These are phyloP conservation scores for Clausena lansium DNA, from an alignment of 345 rosid genomes.

Conservation along the genomic window DNA sequence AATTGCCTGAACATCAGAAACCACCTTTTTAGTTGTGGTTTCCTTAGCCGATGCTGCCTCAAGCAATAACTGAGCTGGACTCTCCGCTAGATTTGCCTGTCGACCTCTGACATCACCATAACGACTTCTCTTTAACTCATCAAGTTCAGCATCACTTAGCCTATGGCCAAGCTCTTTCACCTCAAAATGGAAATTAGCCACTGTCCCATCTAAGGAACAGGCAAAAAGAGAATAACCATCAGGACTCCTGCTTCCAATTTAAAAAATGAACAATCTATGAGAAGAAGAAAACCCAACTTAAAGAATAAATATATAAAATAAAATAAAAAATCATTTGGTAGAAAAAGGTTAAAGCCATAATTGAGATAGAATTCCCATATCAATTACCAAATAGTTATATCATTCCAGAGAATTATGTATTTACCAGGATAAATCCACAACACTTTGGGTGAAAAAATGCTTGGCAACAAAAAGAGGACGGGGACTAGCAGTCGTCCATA, in stretches of 20 bases:
- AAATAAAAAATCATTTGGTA: neutral
- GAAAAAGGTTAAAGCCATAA: neutral
- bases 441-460: conserved; percentile 97
- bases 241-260: conserved; percentile 70
- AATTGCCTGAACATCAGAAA: conserved; percentile 56
- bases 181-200: conserved; percentile 89
- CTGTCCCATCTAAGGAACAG: conserved; percentile 97
- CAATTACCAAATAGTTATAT: conserved; percentile 2
- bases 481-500: conserved; percentile 97
- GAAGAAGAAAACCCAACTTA: neutral
- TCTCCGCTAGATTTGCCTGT: conserved; percentile 89
- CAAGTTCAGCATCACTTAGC: conserved; percentile 75
- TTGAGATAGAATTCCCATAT: conserved; percentile 2
- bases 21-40: conserved; percentile 57
- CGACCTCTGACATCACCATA: conserved; percentile 96
- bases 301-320: neutral
- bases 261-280: conserved; percentile 9
- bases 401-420: conserved; percentile 1
- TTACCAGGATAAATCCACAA: conserved; percentile 98
- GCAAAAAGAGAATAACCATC: conserved; percentile 97
- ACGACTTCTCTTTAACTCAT: conserved; percentile 84
- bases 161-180: conserved; percentile 72
- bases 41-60: conserved; percentile 88
- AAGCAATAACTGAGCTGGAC: conserved; percentile 89
- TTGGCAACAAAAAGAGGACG: conserved; percentile 98